These are phyloP conservation scores for Aristolochia contorta DNA, from an alignment of 164 flowering plant genomes.

Conservation along the genomic window DNA sequence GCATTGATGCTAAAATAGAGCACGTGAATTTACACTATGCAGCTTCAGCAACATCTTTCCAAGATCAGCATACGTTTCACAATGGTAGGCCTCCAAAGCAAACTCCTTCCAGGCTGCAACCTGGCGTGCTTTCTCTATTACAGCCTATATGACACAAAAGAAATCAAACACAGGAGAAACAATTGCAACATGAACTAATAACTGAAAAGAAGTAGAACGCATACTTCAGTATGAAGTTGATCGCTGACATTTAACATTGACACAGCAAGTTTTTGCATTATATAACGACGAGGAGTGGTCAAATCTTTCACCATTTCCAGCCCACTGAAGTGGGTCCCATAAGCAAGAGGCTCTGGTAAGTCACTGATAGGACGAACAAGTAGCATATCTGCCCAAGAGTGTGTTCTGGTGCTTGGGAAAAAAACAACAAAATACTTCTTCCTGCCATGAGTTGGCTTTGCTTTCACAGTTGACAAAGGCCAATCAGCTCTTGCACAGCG, in stretches of 20 bases:
- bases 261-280: conserved; percentile 77
- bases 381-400: conserved; percentile 81
- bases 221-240: conserved; percentile 67
- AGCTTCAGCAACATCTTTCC: conserved; percentile 85
- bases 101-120: conserved; percentile 77
- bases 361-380: conserved; percentile 69
- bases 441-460: conserved; percentile 75
- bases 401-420: conserved; percentile 71
- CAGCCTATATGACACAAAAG: conserved; percentile 40
- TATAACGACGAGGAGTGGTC: conserved; percentile 59
- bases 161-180: conserved; percentile 5
- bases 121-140: conserved; percentile 59
- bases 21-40: conserved; percentile 48
- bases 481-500: conserved; percentile 83
- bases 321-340: conserved; percentile 55
- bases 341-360: conserved; percentile 72
- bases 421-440: conserved; percentile 73
- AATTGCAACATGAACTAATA: background rate
- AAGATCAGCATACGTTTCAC: conserved; percentile 69
- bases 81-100: conserved; percentile 74
- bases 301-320: conserved; percentile 70
- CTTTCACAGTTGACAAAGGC: conserved; percentile 70
- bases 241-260: conserved; percentile 66
- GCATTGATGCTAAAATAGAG: background rate
- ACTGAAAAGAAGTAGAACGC: background rate